Evolutionary conservation across 1,139 yeast genomes (phyloP).

Genomic region (Sugiyamaella pinicola): DNA sequence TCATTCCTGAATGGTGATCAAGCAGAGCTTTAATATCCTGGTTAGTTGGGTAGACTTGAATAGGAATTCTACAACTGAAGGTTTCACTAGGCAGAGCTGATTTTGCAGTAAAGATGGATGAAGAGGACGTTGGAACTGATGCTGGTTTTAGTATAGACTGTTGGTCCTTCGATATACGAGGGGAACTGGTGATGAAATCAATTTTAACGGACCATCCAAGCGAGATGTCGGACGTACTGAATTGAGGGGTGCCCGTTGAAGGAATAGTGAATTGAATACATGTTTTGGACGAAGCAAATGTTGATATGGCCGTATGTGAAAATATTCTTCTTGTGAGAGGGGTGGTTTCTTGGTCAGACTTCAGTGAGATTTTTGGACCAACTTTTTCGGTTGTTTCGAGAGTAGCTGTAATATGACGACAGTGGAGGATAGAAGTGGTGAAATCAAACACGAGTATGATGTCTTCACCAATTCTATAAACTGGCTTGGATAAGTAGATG

Average conservation of each 20-base stretch:
- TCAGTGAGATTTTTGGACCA: conserved; percentile 21
- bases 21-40: conserved; percentile 39
- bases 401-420: conserved; percentile 44
- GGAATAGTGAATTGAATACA: conserved; percentile 42
- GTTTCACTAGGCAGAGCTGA: conserved; percentile 37
- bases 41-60: conserved; percentile 39
- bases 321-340: conserved; percentile 28
- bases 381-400: conserved; percentile 44
- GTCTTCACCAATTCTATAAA: conserved; percentile 45
- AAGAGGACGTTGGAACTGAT: not conserved
- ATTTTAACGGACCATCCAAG: conserved; percentile 42
- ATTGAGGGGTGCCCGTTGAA: conserved; percentile 43
- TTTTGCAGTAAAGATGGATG: conserved; percentile 29
- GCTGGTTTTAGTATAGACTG: conserved; percentile 12
- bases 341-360: conserved; percentile 22
- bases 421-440: conserved; percentile 33
- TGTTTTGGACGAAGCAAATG: conserved; percentile 30
- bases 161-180: conserved; percentile 22
- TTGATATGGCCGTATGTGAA: conserved; percentile 31
- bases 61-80: conserved; percentile 41
- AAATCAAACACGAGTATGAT: conserved; percentile 39
- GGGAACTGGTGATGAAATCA: conserved; percentile 41
- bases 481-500: conserved; percentile 42
- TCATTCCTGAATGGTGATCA: conserved; percentile 28
- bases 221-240: conserved; percentile 39